Percentiles rank a stretch among this genome's conserved stretches.
Evolutionary conservation across 176 grass and related monocot species (phyloP).

Genomic region (Elymus sibiricus): DNA sequence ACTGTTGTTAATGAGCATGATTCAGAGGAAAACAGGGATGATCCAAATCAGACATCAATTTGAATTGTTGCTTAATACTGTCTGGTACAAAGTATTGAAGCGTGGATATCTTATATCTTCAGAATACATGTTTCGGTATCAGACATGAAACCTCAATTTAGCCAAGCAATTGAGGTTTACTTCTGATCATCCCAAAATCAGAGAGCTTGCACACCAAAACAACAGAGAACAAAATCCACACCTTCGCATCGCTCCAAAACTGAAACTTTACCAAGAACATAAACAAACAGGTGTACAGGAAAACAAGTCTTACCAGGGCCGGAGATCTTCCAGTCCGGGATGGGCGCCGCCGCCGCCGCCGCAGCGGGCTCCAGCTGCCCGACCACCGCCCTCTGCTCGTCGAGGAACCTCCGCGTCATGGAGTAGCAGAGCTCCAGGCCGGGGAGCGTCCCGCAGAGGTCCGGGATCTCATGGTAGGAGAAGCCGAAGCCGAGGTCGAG

Average conservation of each 20-base stretch:
- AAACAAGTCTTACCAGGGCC: conserved; percentile 49
- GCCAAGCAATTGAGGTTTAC: background rate
- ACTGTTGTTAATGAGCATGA: background rate
- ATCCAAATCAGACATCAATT: background rate
- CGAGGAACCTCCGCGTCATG: conserved; percentile 66
- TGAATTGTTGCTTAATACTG: background rate
- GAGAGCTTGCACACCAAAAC: background rate
- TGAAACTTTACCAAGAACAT: background rate
- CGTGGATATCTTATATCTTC: background rate
- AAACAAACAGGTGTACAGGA: background rate
- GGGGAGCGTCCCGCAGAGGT: conserved; percentile 62
- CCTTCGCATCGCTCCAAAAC: background rate
- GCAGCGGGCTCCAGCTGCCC: background rate
- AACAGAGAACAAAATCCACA: background rate
- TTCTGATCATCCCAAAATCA: background rate
- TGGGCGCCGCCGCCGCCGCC: background rate
- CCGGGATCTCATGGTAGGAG: conserved; percentile 63
- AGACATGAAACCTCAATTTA: background rate
- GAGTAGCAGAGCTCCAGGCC: conserved; percentile 79
- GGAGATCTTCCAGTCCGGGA: conserved; percentile 78
- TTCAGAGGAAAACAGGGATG: background rate
- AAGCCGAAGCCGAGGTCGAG: conserved; percentile 82
- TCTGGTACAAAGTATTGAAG: background rate
- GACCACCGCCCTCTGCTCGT: conserved; percentile 41
- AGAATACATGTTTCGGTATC: background rate